Conservation (phyloP, 768 basidiomycete genomes). For the Suillus bovinus region DNA sequence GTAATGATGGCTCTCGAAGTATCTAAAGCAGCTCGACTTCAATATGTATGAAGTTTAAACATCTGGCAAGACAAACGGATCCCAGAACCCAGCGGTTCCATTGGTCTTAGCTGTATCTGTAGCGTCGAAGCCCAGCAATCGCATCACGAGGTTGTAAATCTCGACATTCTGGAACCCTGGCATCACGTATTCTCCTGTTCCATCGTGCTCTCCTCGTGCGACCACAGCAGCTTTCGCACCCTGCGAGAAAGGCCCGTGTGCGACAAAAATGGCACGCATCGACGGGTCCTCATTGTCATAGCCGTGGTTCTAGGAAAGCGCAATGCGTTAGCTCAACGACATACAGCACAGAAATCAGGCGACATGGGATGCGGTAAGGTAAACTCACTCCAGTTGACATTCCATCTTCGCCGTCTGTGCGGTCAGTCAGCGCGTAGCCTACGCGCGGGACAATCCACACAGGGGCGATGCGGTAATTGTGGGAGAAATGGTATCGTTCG, state of each 20-base stretch:
- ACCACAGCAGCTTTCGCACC: constrained; percentile 56
- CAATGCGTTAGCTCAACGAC: background rate
- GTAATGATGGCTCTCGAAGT: background rate
- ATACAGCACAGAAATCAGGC: background rate
- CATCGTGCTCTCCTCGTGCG: constrained; percentile 14
- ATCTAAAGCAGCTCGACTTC: background rate
- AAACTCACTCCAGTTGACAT: constrained; percentile 74
- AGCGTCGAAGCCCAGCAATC: constrained; percentile 63
- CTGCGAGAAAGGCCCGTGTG: constrained; percentile 84
- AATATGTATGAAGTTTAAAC: background rate
- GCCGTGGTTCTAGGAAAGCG: constrained; percentile 69
- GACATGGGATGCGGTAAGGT: background rate
- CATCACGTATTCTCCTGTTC: constrained; percentile 63
- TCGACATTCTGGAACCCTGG: constrained; percentile 85
- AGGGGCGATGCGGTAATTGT: constrained; percentile 80
- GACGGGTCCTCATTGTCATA: constrained; percentile 77
- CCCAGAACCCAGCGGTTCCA: constrained; percentile 84
- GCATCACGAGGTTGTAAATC: constrained; percentile 80
- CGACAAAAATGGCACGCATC: constrained; percentile 92
- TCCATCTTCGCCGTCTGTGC: constrained; percentile 55
- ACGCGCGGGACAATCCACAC: constrained; percentile 82
- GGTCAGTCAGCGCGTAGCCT: constrained; percentile 77
- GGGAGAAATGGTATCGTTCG: constrained; percentile 70
- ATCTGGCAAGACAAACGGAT: constrained; percentile 53
- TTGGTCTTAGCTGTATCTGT: constrained; percentile 59